Evolutionary conservation across 768 basidiomycete species (phyloP).

Genomic region (Leccinum longicurvipes): DNA sequence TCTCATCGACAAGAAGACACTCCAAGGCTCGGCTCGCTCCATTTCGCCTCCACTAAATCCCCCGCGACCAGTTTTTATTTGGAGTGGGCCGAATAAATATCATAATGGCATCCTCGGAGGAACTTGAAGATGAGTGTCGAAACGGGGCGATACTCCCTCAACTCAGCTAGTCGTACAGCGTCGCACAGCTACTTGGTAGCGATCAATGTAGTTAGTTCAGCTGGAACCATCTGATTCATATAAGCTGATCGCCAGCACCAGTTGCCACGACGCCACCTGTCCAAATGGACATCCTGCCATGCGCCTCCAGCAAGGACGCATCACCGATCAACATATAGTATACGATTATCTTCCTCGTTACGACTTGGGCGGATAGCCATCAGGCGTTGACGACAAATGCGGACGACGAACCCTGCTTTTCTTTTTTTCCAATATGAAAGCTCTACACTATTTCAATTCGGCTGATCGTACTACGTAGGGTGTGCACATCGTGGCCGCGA

Average conservation of each 20-base stretch:
- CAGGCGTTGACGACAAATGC: slow-evolving; percentile 16
- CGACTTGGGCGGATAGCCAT: slow-evolving; percentile 5
- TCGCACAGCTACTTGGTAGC: slow-evolving; percentile 15
- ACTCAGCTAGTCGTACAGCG: slow-evolving; percentile 16
- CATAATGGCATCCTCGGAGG: slow-evolving; percentile 22
- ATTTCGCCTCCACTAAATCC: slow-evolving; percentile 4
- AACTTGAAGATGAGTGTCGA: no score
- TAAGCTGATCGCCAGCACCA: slow-evolving; percentile 16
- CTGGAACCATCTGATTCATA: slow-evolving; percentile 20
- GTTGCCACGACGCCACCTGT: slow-evolving; percentile 19
- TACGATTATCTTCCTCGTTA: slow-evolving; percentile 13
- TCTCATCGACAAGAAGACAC: slow-evolving; percentile 14
- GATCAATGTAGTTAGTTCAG: slow-evolving; percentile 3
- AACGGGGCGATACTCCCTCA: slow-evolving; percentile 14
- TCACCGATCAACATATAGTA: slow-evolving; percentile 1
- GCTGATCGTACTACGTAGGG: background rate
- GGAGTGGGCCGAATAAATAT: slow-evolving; percentile 16
- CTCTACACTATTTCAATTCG: slow-evolving; percentile 8
- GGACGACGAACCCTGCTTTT: slow-evolving; percentile 14
- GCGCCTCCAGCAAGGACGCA: slow-evolving; percentile 23
- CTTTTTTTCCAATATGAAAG: slow-evolving; percentile 3
- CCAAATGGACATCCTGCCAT: slow-evolving; percentile 13
- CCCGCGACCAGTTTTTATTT: slow-evolving; percentile 15
- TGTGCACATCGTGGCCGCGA: slow-evolving; percentile 11
- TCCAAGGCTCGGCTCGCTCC: slow-evolving; percentile 1